These are phyloP conservation scores for Erythrophleum ivorense DNA, from an alignment of 331 rosid species.

Conservation along the genomic window DNA sequence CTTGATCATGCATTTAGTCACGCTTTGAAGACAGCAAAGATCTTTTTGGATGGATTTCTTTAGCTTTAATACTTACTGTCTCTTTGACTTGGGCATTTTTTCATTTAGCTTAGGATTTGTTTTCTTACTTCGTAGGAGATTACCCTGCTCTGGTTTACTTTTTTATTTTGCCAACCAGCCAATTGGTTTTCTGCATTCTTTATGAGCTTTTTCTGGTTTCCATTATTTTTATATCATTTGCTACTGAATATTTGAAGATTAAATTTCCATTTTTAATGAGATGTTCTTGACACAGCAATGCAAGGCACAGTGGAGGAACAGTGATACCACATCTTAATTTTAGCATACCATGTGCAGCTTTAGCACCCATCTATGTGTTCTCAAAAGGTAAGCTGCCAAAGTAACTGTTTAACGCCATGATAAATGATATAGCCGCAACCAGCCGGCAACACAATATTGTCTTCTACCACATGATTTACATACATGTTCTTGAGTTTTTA, in stretches of 20 bases:
- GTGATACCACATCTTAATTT: conserved; percentile 91
- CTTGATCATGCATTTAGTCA: neutral
- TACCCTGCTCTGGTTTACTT: neutral
- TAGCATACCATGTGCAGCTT: conserved; percentile 87
- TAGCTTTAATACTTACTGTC: neutral
- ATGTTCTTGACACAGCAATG: conserved; percentile 73
- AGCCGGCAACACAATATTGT: neutral
- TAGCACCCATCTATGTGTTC: conserved; percentile 71
- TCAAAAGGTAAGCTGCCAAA: conserved; percentile 62
- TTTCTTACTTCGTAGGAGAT: neutral
- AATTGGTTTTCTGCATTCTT: conserved; percentile 14
- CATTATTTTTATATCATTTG: conserved; percentile 6
- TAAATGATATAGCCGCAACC: neutral
- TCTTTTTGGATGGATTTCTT: neutral
- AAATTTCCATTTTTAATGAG: conserved; percentile 39
- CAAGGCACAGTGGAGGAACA: conserved; percentile 89
- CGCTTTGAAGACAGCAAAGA: neutral
- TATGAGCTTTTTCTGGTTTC: neutral
- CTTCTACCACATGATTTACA: neutral
- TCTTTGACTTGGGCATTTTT: neutral
- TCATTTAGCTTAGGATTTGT: neutral
- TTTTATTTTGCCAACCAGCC: neutral
- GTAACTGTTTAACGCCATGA: conserved; percentile 1
- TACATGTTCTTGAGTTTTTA: neutral
- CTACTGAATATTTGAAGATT: conserved; percentile 39